A percentile compares a stretch with the other conserved stretches of the same genome.
phyloP scores from a whole-genome alignment of 2,329 filamentous ascomycete species.

The Teratosphaeria zuluensis region DNA sequence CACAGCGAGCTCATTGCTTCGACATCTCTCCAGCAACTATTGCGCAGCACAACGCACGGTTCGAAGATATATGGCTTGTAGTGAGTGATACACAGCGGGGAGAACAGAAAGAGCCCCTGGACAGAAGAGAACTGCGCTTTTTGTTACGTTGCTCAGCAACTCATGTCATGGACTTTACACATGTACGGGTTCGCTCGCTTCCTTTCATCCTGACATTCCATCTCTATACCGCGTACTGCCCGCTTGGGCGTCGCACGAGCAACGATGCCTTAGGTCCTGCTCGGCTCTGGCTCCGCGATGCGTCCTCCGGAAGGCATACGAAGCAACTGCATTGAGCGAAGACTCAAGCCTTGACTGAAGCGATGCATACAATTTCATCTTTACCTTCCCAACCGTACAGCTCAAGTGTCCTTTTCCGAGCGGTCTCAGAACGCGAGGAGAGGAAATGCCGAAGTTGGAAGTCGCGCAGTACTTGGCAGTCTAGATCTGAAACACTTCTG shows the following conservation, averaged over 20 bases:
- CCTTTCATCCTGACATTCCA: not conserved
- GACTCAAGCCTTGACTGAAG: no score
- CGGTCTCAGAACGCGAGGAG: not conserved
- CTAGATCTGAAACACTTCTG: not conserved
- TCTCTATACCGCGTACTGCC: not conserved
- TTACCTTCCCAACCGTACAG: not conserved
- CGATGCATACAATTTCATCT: not conserved
- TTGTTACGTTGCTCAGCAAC: not conserved
- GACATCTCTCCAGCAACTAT: no score
- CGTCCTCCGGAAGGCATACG: not conserved
- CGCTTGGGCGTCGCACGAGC: not conserved
- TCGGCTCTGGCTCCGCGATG: not conserved
- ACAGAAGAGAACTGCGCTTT: not conserved
- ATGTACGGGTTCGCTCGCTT: not conserved
- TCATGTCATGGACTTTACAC: not conserved
- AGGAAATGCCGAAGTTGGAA: not conserved
- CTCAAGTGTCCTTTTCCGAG: not conserved
- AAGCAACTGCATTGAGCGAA: not conserved
- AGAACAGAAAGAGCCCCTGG: no score
- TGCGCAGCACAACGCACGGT: no score
- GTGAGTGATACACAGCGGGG: not conserved
- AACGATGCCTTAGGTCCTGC: not conserved
- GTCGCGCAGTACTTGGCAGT: not conserved
- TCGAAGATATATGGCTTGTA: not conserved
- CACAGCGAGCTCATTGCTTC: not conserved